These are phyloP conservation scores for Turritis glabra DNA, from an alignment of 345 rosid species.

Conservation along the genomic window DNA sequence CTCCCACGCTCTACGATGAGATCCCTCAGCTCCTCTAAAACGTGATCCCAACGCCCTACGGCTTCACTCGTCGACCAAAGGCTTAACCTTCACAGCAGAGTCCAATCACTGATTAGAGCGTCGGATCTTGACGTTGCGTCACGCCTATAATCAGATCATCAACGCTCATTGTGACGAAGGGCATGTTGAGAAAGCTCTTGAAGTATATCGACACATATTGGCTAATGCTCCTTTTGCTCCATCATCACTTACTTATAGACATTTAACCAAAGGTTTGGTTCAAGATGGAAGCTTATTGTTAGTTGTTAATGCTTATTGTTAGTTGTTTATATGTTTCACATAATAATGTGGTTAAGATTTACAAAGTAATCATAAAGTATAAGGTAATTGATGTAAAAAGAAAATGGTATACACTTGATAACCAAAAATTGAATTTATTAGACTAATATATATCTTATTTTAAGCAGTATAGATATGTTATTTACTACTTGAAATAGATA, in stretches of 20 bases:
- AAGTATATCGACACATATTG: conserved; percentile 63
- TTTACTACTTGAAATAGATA: too few species aligned
- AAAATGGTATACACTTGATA: too few species aligned
- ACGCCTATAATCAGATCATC: conserved; percentile 75
- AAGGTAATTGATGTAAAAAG: too few species aligned
- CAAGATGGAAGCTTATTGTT: conserved; percentile 75
- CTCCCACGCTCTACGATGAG: conserved; percentile 87
- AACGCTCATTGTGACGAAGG: conserved; percentile 88
- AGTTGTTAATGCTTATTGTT: too few species aligned
- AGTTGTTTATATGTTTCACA: too few species aligned
- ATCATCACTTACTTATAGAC: conserved; percentile 80
- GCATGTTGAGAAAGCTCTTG: conserved; percentile 68
- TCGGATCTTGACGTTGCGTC: conserved; percentile 93
- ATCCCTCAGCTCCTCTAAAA: conserved; percentile 46
- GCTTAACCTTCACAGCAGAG: conserved; percentile 89
- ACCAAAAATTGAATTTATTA: too few species aligned
- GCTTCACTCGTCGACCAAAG: conserved; percentile 83
- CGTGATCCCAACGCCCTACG: conserved; percentile 97
- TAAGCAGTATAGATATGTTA: too few species aligned
- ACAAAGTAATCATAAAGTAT: too few species aligned
- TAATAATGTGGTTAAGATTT: too few species aligned
- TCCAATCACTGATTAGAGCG: conserved; percentile 92
- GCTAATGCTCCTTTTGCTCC: conserved; percentile 83
- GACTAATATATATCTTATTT: too few species aligned
- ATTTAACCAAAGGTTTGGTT: conserved; percentile 88